Evolutionary conservation across 345 rosid genomes (phyloP).

Genomic region (Rhodomyrtus tomentosa): DNA sequence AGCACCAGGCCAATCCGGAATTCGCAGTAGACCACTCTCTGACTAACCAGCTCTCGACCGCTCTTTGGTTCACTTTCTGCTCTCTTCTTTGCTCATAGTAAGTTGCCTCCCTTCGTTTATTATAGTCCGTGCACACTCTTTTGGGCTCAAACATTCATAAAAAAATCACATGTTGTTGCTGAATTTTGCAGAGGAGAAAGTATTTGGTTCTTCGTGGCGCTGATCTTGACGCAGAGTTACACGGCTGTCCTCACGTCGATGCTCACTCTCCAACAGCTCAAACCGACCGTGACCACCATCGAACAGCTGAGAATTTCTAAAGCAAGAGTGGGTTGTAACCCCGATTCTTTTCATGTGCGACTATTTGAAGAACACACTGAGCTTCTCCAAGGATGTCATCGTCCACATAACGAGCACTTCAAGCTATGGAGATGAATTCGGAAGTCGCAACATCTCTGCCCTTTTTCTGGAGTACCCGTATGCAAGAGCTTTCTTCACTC

Average conservation of each 20-base stretch:
- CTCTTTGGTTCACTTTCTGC: slow-evolving; percentile 34
- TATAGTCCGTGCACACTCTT: background rate
- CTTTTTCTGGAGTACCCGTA: slow-evolving; percentile 44
- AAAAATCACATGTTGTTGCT: background rate
- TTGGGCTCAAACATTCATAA: background rate
- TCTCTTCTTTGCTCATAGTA: slow-evolving; percentile 48
- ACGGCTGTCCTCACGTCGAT: slow-evolving; percentile 34
- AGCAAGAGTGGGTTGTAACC: slow-evolving; percentile 25
- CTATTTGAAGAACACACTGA: slow-evolving; percentile 14
- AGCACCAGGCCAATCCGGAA: slow-evolving; percentile 19
- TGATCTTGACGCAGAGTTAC: slow-evolving; percentile 39
- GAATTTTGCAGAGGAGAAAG: slow-evolving; percentile 24
- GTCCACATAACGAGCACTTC: background rate
- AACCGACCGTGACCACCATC: slow-evolving; percentile 15
- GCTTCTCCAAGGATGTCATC: slow-evolving; percentile 9
- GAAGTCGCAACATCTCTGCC: slow-evolving; percentile 12
- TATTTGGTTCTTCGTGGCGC: slow-evolving; percentile 44
- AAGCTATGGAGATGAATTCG: slow-evolving; percentile 2
- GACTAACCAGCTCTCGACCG: slow-evolving; percentile 20
- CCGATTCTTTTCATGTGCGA: slow-evolving; percentile 24
- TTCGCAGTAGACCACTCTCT: slow-evolving; percentile 19
- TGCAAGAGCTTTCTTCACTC: slow-evolving; percentile 16
- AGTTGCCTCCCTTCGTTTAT: slow-evolving; percentile 1
- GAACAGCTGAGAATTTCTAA: slow-evolving; percentile 10
- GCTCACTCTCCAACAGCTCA: slow-evolving; percentile 28